Conservation (phyloP, 75 land plant species). For the Chamaecyparis obtusa region DNA sequence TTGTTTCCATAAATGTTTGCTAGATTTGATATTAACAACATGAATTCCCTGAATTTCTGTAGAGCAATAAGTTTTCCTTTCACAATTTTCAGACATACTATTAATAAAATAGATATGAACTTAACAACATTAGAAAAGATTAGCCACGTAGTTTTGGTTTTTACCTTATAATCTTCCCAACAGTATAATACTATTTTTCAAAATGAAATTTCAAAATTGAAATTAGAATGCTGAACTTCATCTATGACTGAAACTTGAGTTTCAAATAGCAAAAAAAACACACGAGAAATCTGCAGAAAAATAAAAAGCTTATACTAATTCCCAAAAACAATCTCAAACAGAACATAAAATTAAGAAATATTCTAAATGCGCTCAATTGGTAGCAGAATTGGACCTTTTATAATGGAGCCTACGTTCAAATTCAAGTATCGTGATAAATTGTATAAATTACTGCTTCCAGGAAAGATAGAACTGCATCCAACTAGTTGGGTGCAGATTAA, state of each 20-base stretch:
- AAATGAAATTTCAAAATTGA: neutral
- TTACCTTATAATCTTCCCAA: neutral
- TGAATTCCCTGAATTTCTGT: neutral
- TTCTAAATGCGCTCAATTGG: neutral
- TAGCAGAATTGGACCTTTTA: neutral
- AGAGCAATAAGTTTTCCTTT: neutral
- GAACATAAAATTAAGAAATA: neutral
- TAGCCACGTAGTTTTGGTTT: too few species aligned
- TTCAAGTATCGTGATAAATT: neutral
- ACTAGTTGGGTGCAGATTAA: neutral
- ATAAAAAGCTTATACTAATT: neutral
- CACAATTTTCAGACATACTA: too few species aligned
- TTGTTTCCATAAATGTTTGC: neutral
- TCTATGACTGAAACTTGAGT: neutral
- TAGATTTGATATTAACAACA: neutral
- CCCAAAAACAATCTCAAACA: neutral
- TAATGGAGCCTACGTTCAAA: neutral
- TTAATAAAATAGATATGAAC: too few species aligned
- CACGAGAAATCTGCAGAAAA: neutral
- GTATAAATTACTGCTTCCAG: neutral
- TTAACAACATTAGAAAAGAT: too few species aligned
- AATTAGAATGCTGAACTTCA: neutral
- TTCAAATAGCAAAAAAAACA: neutral
- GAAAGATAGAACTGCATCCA: neutral
- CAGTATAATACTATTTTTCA: neutral